A percentile compares a stretch with the other conserved stretches of the same genome.
phyloP scores from a whole-genome alignment of 139 green algal species.

The Coelastrella sp. region DNA sequence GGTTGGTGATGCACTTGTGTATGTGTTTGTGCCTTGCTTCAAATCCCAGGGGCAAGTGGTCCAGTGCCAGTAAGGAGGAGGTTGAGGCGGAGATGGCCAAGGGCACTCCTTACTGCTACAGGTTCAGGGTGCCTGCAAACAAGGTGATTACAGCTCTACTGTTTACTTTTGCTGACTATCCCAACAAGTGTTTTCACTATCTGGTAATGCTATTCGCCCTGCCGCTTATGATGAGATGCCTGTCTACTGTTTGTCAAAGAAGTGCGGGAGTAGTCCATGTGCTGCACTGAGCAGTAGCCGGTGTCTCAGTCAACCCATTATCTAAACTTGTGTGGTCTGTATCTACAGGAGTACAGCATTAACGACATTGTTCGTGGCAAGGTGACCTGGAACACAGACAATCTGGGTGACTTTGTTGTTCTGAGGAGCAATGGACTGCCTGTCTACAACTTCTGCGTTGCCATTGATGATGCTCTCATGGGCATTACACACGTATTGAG shows the following conservation, averaged over 20 bases:
- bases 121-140: conserved; percentile 90
- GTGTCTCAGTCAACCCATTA: too few species aligned
- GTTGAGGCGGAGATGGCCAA: conserved; percentile 84
- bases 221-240: too few species aligned
- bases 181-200: not conserved
- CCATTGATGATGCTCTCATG: conserved; percentile 98
- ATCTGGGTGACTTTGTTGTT: conserved; percentile 99
- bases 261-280: too few species aligned
- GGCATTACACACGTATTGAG: conserved; percentile 96
- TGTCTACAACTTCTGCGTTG: conserved; percentile 99
- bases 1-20: conserved; percentile 14
- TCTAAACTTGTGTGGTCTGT: too few species aligned
- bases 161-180: too few species aligned
- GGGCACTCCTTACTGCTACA: conserved; percentile 90
- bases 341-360: conserved; percentile 68
- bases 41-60: conserved; percentile 88
- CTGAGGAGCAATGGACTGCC: conserved; percentile 96
- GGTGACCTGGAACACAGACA: conserved; percentile 97
- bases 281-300: too few species aligned
- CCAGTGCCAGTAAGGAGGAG: conserved; percentile 83
- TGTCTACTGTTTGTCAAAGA: too few species aligned
- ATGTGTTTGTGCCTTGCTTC: too few species aligned
- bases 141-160: not conserved
- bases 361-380: conserved; percentile 92
- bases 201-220: too few species aligned